phyloP scores from a whole-genome alignment of 768 basidiomycete species.

The Boletus huronensis region DNA sequence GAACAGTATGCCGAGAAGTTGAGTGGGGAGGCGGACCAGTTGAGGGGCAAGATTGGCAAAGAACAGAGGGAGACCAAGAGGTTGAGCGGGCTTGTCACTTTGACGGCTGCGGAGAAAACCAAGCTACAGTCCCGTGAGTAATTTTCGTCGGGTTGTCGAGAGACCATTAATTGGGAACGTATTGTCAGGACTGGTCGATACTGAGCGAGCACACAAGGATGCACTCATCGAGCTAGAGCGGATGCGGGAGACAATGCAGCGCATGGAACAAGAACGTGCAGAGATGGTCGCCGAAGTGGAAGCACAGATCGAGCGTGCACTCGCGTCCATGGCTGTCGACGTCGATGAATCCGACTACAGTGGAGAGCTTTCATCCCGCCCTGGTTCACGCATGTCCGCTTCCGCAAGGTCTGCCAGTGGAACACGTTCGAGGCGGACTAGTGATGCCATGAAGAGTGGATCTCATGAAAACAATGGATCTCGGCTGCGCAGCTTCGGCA shows the following conservation, averaged over 20 bases:
- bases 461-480: constrained; percentile 23
- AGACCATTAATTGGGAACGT: neutral
- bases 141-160: neutral
- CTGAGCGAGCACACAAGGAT: constrained; percentile 76
- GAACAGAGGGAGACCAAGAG: constrained; percentile 88
- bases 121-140: constrained; percentile 75
- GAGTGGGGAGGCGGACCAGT: constrained; percentile 79
- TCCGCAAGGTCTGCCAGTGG: constrained; percentile 43
- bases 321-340: constrained; percentile 81
- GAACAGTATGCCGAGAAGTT: constrained; percentile 93
- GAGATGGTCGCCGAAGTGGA: constrained; percentile 94
- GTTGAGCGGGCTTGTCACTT: constrained; percentile 70
- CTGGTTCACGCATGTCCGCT: constrained; percentile 62
- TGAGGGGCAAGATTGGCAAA: constrained; percentile 84
- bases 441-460: constrained; percentile 52
- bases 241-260: constrained; percentile 84
- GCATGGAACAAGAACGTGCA: constrained; percentile 81
- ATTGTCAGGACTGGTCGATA: constrained; percentile 70
- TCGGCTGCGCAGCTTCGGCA: constrained; percentile 66
- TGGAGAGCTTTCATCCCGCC: constrained; percentile 52
- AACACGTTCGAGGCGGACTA: constrained; percentile 55
- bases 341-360: constrained; percentile 71
- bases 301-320: constrained; percentile 83
- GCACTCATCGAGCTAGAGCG: constrained; percentile 76
- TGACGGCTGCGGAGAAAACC: constrained; percentile 74